Evolutionary conservation across 2,329 filamentous ascomycete genomes (phyloP).

Genomic region (Colletotrichum tanaceti): DNA sequence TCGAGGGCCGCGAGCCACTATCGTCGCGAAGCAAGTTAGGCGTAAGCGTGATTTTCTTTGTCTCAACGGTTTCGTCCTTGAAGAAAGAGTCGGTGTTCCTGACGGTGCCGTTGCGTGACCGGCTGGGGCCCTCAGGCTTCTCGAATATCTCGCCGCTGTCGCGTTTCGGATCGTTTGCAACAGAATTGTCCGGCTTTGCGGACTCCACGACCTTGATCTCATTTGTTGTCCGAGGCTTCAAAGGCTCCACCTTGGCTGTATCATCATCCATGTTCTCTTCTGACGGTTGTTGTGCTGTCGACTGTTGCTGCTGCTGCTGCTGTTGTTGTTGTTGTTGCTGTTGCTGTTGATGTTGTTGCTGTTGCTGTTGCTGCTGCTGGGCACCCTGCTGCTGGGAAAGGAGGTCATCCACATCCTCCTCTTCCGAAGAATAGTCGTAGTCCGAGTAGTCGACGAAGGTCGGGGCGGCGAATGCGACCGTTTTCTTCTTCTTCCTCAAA

Average conservation of each 20-base stretch:
- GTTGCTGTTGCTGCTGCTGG: too few species aligned
- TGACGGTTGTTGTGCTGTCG: conserved; percentile 44
- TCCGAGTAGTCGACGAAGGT: conserved; percentile 92
- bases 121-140: conserved; percentile 63
- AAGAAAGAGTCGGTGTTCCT: conserved; percentile 97
- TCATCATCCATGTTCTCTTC: conserved; percentile 59
- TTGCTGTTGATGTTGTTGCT: too few species aligned
- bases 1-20: conserved; percentile 60
- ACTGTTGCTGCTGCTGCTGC: conserved; percentile 47
- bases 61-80: conserved; percentile 94
- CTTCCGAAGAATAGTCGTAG: conserved; percentile 84
- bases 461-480: conserved; percentile 84
- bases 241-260: conserved; percentile 65
- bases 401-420: conserved; percentile 69
- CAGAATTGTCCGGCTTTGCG: conserved; percentile 46
- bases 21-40: conserved; percentile 93
- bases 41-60: conserved; percentile 96
- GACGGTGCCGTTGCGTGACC: conserved; percentile 86
- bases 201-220: conserved; percentile 53
- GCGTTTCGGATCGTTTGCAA: conserved; percentile 53
- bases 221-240: conserved; percentile 61
- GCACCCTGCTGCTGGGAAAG: conserved; percentile 51
- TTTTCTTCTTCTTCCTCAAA: conserved; percentile 87
- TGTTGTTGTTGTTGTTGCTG: conserved; percentile 49
- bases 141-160: conserved; percentile 77